Evolutionary conservation across 768 basidiomycete genomes (phyloP), one percentile per base, ranked within the genome.

Genomic region (Pisolithus sp.): DNA sequence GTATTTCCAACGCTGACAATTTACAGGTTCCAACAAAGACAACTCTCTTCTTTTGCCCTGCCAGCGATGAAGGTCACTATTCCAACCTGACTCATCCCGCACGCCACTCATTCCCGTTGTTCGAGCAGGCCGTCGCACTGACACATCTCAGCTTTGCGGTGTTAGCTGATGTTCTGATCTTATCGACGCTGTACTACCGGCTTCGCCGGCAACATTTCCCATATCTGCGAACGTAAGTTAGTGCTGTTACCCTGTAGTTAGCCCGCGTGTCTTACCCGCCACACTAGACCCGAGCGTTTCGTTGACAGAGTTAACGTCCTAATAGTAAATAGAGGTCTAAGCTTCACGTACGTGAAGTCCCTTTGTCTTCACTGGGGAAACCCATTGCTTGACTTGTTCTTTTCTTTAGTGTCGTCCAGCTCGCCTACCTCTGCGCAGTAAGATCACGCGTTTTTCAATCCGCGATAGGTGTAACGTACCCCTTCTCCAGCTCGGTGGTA

Each of bases 321-420:
- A 2, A 24, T 60, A 3, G 48, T 65, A 4, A 44, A 52, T 44
- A 59, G 63, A 2, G 67, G 65, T 4, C 24, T 67, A 24, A 53
- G 49, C 23, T 63, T 62, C 23, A 48, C 57, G 66, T 67, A 30
- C 31, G 67, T 63, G 17, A 8, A 39, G 36, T 17, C 40, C 13
- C 30, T 31, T 17, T 18, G 9, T 9, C 39, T 26, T 46, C 4
- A 8, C 31, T 40, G 10, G 5, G 34, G 15, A 43, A 18, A 4
- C 39, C 13, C 31, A 26, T 7, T n/a, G n/a, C n/a, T n/a, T n/a
- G n/a, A n/a, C n/a, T n/a, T n/a, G 21, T 12, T 23, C 15, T 7
- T 50, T 31, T 20, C 31, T 44, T 15, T 44, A 67, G 66, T 2
- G 1, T 60, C 36, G 12, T 47, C 15, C 67, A 67, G 41, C 13